Evolutionary conservation across 257 asterid species (phyloP).

Genomic region (Solanum corneliomulleri): DNA sequence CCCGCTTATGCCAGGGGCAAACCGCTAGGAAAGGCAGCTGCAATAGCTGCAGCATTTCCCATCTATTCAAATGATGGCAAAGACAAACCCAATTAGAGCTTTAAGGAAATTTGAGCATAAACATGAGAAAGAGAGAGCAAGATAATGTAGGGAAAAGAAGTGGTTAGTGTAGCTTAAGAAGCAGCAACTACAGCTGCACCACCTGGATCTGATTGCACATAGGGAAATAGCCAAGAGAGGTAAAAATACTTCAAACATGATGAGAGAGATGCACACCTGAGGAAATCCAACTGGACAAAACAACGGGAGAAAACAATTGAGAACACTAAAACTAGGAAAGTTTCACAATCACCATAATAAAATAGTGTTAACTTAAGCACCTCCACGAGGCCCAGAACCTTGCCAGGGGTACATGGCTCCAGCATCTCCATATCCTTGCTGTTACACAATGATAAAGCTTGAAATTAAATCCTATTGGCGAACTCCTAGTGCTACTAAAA

Average conservation of each 20-base stretch:
- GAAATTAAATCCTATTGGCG: neutral
- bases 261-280: slow-evolving; percentile 48
- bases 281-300: slow-evolving; percentile 67
- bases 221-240: neutral
- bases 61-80: slow-evolving; percentile 25
- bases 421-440: slow-evolving; percentile 72
- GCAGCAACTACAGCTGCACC: neutral
- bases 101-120: neutral
- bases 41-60: slow-evolving; percentile 90
- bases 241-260: neutral
- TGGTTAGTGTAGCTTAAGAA: neutral
- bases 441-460: slow-evolving; percentile 11
- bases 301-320: neutral
- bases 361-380: slow-evolving; percentile 18
- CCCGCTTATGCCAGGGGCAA: slow-evolving; percentile 92
- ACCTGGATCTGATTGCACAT: neutral
- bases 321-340: neutral
- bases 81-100: neutral
- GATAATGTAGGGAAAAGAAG: neutral
- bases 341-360: neutral
- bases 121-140: neutral
- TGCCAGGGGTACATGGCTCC: slow-evolving; percentile 24
- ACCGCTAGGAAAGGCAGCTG: slow-evolving; percentile 95
- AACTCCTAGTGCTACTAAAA: neutral
- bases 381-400: slow-evolving; percentile 33